These are phyloP conservation scores for Thielaviopsis euricoi DNA, from an alignment of 2,329 filamentous ascomycete species.

Conservation along the genomic window DNA sequence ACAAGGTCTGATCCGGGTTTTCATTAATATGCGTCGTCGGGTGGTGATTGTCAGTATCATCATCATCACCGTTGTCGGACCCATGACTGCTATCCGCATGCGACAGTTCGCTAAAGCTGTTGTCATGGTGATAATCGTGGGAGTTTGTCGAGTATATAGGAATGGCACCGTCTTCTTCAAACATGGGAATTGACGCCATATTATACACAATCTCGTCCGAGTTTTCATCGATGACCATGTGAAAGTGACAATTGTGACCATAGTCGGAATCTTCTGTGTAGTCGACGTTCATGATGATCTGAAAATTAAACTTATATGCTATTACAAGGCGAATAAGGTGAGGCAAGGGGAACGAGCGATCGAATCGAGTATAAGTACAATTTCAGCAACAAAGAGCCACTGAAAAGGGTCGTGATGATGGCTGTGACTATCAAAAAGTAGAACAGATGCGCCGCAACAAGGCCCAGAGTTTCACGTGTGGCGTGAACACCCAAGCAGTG, in stretches of 20 bases:
- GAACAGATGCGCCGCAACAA: background rate
- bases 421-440: background rate
- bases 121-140: background rate
- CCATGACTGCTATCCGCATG: background rate
- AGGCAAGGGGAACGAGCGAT: background rate
- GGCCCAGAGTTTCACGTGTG: background rate
- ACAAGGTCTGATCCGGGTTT: background rate
- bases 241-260: background rate
- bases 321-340: background rate
- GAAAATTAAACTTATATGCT: background rate
- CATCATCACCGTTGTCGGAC: background rate
- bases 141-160: background rate
- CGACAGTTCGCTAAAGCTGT: background rate
- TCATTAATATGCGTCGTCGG: background rate
- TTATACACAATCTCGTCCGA: background rate
- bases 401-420: conserved; percentile 12
- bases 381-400: conserved; percentile 19
- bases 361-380: background rate
- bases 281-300: background rate
- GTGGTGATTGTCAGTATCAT: background rate
- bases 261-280: background rate
- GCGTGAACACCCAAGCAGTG: background rate
- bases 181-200: background rate
- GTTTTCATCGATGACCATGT: background rate
- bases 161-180: background rate